Conservation (phyloP, 2,329 filamentous ascomycete species). For the Scolecobasidium constrictum region DNA sequence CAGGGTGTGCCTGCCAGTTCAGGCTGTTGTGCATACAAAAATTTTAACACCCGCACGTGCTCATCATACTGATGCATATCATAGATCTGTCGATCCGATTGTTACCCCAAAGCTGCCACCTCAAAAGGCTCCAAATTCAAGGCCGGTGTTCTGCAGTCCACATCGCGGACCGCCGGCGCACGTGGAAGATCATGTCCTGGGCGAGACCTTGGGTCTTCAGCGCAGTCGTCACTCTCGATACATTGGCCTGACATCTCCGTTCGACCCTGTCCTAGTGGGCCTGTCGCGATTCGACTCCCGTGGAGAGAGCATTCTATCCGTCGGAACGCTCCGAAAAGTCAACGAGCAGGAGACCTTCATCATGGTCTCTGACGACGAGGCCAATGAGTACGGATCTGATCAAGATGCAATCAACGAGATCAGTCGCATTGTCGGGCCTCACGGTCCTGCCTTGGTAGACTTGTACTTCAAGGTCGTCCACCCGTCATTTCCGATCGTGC, state of each 20-base stretch:
- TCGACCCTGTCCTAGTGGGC: constrained; percentile 74
- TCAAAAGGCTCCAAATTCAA: constrained; percentile 8
- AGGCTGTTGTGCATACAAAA: constrained; percentile 5
- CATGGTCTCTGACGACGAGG: constrained; percentile 64
- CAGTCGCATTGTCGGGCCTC: constrained; percentile 63
- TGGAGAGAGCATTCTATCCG: constrained; percentile 64
- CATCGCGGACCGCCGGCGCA: constrained; percentile 16
- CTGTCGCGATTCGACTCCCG: constrained; percentile 70
- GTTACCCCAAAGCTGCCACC: constrained; percentile 1
- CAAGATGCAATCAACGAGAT: constrained; percentile 59
- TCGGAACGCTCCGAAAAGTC: constrained; percentile 57
- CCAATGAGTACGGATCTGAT: constrained; percentile 60
- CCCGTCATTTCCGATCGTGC: constrained; percentile 70
- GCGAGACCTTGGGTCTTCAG: constrained; percentile 57
- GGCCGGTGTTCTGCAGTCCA: constrained; percentile 18
- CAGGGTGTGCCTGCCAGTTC: background rate
- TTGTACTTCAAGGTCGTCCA: constrained; percentile 75
- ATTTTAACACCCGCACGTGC: constrained; percentile 4
- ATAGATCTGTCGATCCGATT: constrained; percentile 8
- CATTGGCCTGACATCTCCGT: constrained; percentile 72
- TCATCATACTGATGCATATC: constrained; percentile 1
- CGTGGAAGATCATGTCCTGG: constrained; percentile 18
- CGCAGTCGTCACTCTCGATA: constrained; percentile 71
- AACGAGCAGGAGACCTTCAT: constrained; percentile 70
- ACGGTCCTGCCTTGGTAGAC: constrained; percentile 67